phyloP scores from a whole-genome alignment of 208 protist species.

The Leishmania amazonensis region DNA sequence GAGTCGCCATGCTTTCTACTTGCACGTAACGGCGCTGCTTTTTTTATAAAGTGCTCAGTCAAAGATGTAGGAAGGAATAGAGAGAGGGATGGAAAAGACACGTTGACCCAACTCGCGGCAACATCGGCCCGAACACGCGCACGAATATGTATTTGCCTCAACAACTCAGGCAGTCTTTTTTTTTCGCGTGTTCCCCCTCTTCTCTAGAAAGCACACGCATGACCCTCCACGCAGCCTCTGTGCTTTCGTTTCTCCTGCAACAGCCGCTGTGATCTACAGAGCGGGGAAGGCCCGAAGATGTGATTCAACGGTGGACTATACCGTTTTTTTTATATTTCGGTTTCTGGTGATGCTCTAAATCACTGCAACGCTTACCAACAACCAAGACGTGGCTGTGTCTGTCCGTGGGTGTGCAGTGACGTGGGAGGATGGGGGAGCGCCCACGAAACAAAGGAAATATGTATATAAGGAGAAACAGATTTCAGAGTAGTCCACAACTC shows the following conservation, averaged over 20 bases:
- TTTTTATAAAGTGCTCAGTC: background rate
- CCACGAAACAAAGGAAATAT: background rate
- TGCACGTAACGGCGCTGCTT: background rate
- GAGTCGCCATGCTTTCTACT: conserved; percentile 69
- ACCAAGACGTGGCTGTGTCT: background rate
- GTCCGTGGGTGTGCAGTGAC: background rate
- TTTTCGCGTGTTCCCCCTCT: background rate
- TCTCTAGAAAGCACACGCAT: background rate
- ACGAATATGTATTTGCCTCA: background rate
- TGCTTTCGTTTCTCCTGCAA: background rate
- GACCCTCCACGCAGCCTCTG: background rate
- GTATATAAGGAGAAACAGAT: background rate
- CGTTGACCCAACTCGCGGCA: background rate
- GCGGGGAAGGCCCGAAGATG: background rate
- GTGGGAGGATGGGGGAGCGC: background rate
- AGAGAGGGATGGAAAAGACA: too few relatives aligned
- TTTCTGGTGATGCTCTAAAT: background rate
- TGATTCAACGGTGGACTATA: background rate
- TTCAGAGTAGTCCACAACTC: background rate
- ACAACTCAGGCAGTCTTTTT: background rate
- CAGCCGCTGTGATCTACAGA: background rate
- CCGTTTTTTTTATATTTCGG: background rate
- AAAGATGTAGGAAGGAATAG: background rate
- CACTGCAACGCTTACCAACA: background rate
- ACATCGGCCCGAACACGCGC: background rate